Percentiles rank a stretch among this genome's conserved stretches.
Conservation (phyloP, 1,284 basidiomycete genomes). For the Bjerkandera adusta region DNA sequence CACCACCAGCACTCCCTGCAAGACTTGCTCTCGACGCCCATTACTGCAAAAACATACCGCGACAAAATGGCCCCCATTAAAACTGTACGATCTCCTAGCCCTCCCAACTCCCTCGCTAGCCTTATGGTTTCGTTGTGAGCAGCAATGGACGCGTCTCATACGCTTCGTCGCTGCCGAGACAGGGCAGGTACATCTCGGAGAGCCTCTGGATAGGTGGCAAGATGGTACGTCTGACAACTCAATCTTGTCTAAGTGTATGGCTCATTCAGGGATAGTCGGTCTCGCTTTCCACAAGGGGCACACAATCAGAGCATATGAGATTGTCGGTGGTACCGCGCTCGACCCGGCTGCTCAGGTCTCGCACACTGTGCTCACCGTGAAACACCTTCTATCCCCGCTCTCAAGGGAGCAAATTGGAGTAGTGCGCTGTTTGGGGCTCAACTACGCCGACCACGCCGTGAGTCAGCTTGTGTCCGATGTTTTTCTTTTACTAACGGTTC, state of each 20-base stretch:
- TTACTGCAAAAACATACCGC: background rate
- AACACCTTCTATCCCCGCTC: slow-evolving; percentile 69
- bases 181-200: slow-evolving; percentile 68
- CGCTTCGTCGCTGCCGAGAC: slow-evolving; percentile 83
- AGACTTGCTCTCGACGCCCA: background rate
- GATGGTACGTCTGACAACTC: slow-evolving; percentile 47
- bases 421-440: slow-evolving; percentile 78
- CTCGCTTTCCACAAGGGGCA: slow-evolving; percentile 55
- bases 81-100: slow-evolving; percentile 41
- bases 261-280: slow-evolving; percentile 49
- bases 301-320: slow-evolving; percentile 65
- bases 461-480: slow-evolving; percentile 28
- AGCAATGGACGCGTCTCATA: slow-evolving; percentile 81
- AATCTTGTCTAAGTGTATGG: too few species aligned
- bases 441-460: slow-evolving; percentile 80
- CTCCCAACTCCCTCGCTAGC: background rate
- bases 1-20: background rate
- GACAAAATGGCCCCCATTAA: slow-evolving; percentile 54
- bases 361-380: slow-evolving; percentile 62
- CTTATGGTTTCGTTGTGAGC: background rate
- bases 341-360: slow-evolving; percentile 64
- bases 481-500: background rate
- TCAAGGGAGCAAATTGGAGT: slow-evolving; percentile 60
- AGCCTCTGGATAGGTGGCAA: slow-evolving; percentile 65
- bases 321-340: slow-evolving; percentile 63